Evolutionary conservation across 2,329 filamentous ascomycete genomes (phyloP), one percentile per base, ranked within the genome.

Genomic region (Hirsutella thompsonii): DNA sequence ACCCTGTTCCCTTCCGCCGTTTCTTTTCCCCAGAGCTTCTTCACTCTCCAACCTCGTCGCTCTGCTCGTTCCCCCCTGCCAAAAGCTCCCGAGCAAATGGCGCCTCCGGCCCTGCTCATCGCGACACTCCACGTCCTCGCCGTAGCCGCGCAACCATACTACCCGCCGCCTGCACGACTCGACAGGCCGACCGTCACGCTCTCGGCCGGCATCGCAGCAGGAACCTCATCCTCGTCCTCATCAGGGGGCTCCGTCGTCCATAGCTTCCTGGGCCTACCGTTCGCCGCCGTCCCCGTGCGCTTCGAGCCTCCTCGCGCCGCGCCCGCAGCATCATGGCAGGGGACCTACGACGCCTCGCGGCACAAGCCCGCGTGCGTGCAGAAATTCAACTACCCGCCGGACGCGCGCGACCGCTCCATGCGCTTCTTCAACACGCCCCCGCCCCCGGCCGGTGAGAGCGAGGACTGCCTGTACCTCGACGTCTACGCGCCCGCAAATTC

Each of bases 391-490:
- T 46, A 47, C 20, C 46, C 51, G 1, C 46, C 46, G 9, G 47
- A 41, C 4, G 38, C 35, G 4, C 44, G 49, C 1, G 44, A 49
- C 5, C 20, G 33, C 13, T 38, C 39, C 1, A 54, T 50, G n/a
- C n/a, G 42, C 21, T 46, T 35, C 14, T 54, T 50, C 35, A 50
- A 51, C 30, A 48, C 50, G 0, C 55, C 55, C 19, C 43, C 47
- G 0, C 48, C 52, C 0, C 47, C 52, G 1, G 50, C 45, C 1
- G 49, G 49, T 9, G 60, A 48, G 6, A 49, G 47, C 21, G 59
- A 62, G 35, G 56, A 62, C 20, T 62, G 59, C 20, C 38, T 62
- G 19, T 58, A 53, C 20, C 41, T 61, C n/a, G 57, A 61, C 21
- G 50, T 62, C 4, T 60, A 48, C 37, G 42, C 51, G 1, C 59